Evolutionary conservation across 2,329 filamentous ascomycete genomes (phyloP).

Genomic region (Xylaria sp.): DNA sequence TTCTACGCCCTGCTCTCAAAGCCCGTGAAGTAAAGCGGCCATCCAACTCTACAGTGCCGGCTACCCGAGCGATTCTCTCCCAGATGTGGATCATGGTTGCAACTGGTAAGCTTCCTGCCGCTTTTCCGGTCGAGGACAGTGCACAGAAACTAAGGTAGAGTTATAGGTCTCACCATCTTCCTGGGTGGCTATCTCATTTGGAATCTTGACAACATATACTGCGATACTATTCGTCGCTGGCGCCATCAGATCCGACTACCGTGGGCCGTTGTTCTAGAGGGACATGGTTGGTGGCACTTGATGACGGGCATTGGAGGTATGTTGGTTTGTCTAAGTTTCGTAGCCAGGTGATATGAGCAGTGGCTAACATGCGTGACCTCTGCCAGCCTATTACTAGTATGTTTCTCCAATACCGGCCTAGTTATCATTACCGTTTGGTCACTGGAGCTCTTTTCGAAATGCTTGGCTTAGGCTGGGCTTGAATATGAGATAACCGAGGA

Average conservation of each 20-base stretch:
- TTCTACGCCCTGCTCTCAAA: constrained; percentile 53
- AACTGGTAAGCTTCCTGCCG: constrained; percentile 46
- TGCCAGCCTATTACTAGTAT: constrained; percentile 71
- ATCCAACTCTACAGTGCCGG: constrained; percentile 32
- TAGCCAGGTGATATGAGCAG: background rate
- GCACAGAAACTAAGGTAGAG: background rate
- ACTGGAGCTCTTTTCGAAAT: background rate
- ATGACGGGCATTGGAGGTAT: constrained; percentile 74
- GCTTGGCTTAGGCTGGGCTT: background rate
- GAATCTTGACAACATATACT: constrained; percentile 81
- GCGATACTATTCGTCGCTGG: constrained; percentile 67
- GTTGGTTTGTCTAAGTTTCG: background rate
- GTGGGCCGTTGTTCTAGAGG: constrained; percentile 72
- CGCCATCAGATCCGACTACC: constrained; percentile 73
- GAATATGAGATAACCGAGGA: background rate
- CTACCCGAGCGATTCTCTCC: constrained; percentile 47
- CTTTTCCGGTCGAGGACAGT: background rate
- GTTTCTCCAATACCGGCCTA: background rate
- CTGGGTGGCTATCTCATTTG: constrained; percentile 77
- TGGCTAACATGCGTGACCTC: constrained; percentile 22
- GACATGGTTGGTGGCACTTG: constrained; percentile 68
- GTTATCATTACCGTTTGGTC: background rate
- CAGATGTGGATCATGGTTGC: constrained; percentile 80
- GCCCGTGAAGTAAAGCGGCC: constrained; percentile 58
- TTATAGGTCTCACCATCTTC: constrained; percentile 69